These are phyloP conservation scores for Paspalum vaginatum DNA, from an alignment of 176 grass and related monocot genomes.

Conservation along the genomic window DNA sequence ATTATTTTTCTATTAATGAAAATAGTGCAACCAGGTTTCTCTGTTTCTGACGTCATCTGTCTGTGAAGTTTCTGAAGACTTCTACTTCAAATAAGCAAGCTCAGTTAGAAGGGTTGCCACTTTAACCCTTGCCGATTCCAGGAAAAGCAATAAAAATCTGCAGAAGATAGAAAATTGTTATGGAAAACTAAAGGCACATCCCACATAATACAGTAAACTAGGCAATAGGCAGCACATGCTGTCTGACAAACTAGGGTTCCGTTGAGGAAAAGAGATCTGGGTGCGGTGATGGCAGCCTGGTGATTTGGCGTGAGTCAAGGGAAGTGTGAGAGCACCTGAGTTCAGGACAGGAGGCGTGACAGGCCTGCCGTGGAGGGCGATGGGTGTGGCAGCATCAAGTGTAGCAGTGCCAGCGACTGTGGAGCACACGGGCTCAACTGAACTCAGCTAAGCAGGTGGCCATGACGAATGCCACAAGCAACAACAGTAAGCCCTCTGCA, in stretches of 20 bases:
- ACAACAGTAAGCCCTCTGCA: no score
- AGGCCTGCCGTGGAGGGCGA: no score
- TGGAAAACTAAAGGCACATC: constrained; percentile 20
- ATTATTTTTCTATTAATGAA: constrained; percentile 91
- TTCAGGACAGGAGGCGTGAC: no score
- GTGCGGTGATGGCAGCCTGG: no score
- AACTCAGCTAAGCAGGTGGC: no score
- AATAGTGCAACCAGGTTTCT: constrained; percentile 79
- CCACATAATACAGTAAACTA: constrained; percentile 51
- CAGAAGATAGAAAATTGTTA: constrained; percentile 42
- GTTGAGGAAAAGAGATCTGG: no score
- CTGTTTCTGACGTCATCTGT: constrained; percentile 67
- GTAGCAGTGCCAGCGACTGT: no score
- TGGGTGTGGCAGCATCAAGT: no score
- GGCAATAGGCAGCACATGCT: constrained; percentile 65
- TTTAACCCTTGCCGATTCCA: constrained; percentile 92
- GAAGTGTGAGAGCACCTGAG: no score
- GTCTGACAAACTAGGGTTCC: not conserved
- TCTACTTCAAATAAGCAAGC: constrained; percentile 89
- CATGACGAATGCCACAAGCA: no score
- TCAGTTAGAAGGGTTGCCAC: constrained; percentile 83
- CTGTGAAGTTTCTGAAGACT: constrained; percentile 63
- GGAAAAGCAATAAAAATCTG: constrained; percentile 84
- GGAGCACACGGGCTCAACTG: no score
- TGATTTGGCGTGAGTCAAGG: no score